phyloP scores from a whole-genome alignment of 202 grass and related monocot species.

The Carex arenaria region DNA sequence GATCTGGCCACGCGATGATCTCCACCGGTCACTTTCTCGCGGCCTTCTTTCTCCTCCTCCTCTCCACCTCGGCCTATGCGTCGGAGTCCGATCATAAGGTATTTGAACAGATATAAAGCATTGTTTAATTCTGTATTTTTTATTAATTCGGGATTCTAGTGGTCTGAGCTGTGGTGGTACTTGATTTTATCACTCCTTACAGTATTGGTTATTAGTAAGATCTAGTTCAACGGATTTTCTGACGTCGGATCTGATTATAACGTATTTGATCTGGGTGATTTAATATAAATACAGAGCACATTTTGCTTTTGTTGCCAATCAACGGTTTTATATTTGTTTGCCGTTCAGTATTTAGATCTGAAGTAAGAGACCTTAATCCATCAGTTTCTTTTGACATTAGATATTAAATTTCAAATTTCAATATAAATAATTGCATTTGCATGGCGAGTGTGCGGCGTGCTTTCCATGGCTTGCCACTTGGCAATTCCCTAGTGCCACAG shows the following conservation, averaged over 20 bases:
- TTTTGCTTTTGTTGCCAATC: background rate
- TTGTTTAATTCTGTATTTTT: background rate
- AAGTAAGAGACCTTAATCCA: background rate
- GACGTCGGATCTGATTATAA: conserved; percentile 2
- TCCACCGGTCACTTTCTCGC: conserved; percentile 1
- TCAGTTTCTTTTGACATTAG: background rate
- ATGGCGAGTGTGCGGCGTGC: background rate
- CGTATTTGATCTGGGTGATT: conserved; percentile 3
- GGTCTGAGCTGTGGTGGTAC: background rate
- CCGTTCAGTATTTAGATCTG: conserved; percentile 25
- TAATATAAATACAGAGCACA: background rate
- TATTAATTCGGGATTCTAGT: background rate
- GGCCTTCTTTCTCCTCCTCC: conserved; percentile 29
- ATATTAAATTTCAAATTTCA: background rate
- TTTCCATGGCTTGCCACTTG: background rate
- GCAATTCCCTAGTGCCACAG: background rate
- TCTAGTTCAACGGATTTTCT: background rate
- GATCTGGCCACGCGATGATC: conserved; percentile 27
- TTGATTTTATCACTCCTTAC: background rate
- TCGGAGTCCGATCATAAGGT: conserved; percentile 95
- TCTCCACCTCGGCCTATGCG: conserved; percentile 36
- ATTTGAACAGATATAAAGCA: background rate
- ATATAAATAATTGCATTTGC: background rate
- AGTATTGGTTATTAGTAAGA: background rate
- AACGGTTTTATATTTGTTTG: background rate